phyloP scores from a whole-genome alignment of 257 asterid genomes.

The Solanum bulbocastanum region DNA sequence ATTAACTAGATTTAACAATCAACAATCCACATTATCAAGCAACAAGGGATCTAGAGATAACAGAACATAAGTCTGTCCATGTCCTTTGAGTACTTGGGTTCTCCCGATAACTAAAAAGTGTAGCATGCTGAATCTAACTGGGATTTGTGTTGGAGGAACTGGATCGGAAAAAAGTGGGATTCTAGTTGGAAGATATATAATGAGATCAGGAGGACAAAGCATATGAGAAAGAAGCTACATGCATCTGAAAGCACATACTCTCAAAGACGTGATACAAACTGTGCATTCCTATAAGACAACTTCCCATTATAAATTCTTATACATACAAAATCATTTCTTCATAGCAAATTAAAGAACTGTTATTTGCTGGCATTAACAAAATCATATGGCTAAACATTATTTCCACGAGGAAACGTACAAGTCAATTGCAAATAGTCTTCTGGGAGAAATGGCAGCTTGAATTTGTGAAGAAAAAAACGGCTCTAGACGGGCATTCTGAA shows the following conservation, averaged over 20 bases:
- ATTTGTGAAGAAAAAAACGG: not conserved
- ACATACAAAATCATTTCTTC: not conserved
- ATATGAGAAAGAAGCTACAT: not conserved
- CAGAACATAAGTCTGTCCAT: not conserved
- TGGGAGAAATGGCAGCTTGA: not conserved
- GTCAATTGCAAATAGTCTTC: not conserved
- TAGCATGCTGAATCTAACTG: not conserved
- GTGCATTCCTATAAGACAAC: not conserved
- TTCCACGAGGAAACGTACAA: not conserved
- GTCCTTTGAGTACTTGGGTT: not conserved
- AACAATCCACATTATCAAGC: not conserved
- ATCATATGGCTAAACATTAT: not conserved
- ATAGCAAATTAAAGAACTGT: not conserved
- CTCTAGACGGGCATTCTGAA: not conserved
- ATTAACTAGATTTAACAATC: not conserved
- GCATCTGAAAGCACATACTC: not conserved
- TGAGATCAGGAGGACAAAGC: not conserved
- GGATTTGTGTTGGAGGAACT: not conserved
- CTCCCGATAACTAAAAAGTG: not conserved
- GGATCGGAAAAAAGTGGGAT: not conserved
- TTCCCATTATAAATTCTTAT: not conserved
- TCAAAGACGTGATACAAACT: not conserved
- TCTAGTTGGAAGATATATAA: not conserved
- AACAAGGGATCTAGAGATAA: not conserved
- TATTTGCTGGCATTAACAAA: not conserved